A percentile compares a stretch with the other conserved stretches of the same genome.
These are phyloP conservation scores for Benincasa hispida DNA, from an alignment of 306 rosid species.

Conservation along the genomic window DNA sequence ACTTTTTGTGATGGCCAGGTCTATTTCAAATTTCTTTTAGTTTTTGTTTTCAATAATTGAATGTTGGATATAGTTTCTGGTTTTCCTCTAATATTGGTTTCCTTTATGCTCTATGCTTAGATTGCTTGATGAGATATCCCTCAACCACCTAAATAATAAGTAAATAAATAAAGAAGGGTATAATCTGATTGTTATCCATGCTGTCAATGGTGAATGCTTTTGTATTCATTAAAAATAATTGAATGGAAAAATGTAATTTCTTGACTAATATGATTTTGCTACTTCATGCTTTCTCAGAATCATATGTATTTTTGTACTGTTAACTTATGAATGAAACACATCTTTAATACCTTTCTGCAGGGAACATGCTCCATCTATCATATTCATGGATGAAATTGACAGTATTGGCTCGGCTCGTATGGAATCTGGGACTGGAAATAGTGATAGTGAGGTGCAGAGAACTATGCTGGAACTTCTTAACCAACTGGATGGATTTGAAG, in stretches of 20 bases:
- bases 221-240: not conserved
- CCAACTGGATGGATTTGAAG: constrained; percentile 98
- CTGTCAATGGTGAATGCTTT: not conserved
- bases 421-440: constrained; percentile 99
- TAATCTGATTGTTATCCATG: not conserved
- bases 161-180: not conserved
- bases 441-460: constrained; percentile 96
- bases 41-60: not conserved
- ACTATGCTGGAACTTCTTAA: constrained; percentile 98
- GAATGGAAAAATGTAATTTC: not conserved
- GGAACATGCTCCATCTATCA: constrained; percentile 98
- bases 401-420: constrained; percentile 97
- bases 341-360: constrained; percentile 22
- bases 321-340: not conserved
- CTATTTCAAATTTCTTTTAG: constrained; percentile 9
- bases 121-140: not conserved
- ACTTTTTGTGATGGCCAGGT: constrained; percentile 99
- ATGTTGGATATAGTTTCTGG: not conserved
- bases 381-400: constrained; percentile 97
- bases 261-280: not conserved
- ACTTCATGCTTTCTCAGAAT: not conserved
- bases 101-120: not conserved
- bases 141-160: not conserved
- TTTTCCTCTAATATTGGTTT: not conserved
- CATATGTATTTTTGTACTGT: not conserved